phyloP scores from a whole-genome alignment of 202 grass and related monocot genomes.

The Setaria italica region DNA sequence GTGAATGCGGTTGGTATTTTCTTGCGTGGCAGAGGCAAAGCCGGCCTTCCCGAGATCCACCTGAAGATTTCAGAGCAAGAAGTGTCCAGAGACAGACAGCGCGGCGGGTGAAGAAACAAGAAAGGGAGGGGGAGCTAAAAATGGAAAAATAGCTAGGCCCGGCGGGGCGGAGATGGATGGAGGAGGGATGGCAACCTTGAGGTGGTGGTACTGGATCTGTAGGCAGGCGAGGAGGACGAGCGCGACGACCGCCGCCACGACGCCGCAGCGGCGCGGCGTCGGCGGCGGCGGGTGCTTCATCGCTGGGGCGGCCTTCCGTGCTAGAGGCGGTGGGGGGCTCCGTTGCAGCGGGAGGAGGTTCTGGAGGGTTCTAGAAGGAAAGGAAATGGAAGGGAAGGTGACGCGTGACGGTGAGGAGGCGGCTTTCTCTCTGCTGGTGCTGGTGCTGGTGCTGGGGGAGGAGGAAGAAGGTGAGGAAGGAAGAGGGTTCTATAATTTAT shows the following conservation, averaged over 20 bases:
- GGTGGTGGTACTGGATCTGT: conserved; percentile 78
- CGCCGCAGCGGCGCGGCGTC: conserved; percentile 45
- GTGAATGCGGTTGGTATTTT: not conserved
- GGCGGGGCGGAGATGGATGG: not conserved
- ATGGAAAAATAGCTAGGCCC: conserved; percentile 7
- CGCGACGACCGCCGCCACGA: conserved; percentile 56
- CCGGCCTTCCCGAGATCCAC: conserved; percentile 57
- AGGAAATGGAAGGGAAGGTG: not conserved
- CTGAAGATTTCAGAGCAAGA: conserved; percentile 35
- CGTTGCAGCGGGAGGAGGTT: not conserved
- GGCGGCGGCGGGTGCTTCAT: conserved; percentile 46
- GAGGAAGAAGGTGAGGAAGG: not conserved
- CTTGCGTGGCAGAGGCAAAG: conserved; percentile 38
- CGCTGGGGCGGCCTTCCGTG: not conserved
- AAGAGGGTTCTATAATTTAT: too few species aligned
- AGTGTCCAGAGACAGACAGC: not conserved
- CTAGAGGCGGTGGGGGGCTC: not conserved
- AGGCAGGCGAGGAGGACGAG: conserved; percentile 77
- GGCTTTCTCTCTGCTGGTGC: not conserved
- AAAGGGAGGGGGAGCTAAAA: not conserved
- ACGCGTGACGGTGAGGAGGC: not conserved
- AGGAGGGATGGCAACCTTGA: conserved; percentile 48
- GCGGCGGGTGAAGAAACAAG: not conserved
- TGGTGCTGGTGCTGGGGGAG: not conserved
- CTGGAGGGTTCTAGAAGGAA: not conserved